Percentiles rank a stretch among this genome's conserved stretches.
Evolutionary conservation across 1,139 yeast genomes (phyloP).

Genomic region (Kodamaea ohmeri): DNA sequence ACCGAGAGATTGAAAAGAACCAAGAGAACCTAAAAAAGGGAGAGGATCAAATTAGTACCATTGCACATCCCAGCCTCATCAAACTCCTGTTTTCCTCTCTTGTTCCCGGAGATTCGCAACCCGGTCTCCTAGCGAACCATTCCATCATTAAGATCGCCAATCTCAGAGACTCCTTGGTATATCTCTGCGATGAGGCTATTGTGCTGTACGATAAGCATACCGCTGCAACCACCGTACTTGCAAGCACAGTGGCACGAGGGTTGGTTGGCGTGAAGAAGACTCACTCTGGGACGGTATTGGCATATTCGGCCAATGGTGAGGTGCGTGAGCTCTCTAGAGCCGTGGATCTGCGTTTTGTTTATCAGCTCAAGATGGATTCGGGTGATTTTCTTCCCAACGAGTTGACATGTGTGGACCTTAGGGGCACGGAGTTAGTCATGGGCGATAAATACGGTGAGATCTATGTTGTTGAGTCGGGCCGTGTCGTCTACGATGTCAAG

Average conservation of each 20-base stretch:
- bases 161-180: slow-evolving; percentile 6
- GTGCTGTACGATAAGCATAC: slow-evolving; percentile 19
- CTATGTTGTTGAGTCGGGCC: slow-evolving; percentile 18
- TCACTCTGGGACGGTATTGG: slow-evolving; percentile 26
- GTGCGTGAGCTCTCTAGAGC: slow-evolving; percentile 27
- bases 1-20: too few species aligned
- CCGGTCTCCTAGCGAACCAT: not conserved
- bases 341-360: slow-evolving; percentile 15
- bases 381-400: slow-evolving; percentile 29
- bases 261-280: slow-evolving; percentile 38
- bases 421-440: slow-evolving; percentile 24
- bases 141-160: slow-evolving; percentile 3
- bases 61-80: too few species aligned
- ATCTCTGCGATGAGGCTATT: slow-evolving; percentile 17
- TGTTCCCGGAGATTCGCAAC: not conserved
- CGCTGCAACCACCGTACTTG: slow-evolving; percentile 17
- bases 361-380: slow-evolving; percentile 23
- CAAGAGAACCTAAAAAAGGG: too few species aligned
- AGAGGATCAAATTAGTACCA: too few species aligned
- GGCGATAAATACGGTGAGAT: slow-evolving; percentile 53
- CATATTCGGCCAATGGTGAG: slow-evolving; percentile 43
- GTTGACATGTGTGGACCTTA: slow-evolving; percentile 28
- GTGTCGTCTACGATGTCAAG: slow-evolving; percentile 24
- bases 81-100: not conserved
- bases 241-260: slow-evolving; percentile 34